Percentiles rank a stretch among this genome's conserved stretches.
These are phyloP conservation scores for Multifurca ochricompacta DNA, from an alignment of 768 basidiomycete genomes.

Conservation along the genomic window DNA sequence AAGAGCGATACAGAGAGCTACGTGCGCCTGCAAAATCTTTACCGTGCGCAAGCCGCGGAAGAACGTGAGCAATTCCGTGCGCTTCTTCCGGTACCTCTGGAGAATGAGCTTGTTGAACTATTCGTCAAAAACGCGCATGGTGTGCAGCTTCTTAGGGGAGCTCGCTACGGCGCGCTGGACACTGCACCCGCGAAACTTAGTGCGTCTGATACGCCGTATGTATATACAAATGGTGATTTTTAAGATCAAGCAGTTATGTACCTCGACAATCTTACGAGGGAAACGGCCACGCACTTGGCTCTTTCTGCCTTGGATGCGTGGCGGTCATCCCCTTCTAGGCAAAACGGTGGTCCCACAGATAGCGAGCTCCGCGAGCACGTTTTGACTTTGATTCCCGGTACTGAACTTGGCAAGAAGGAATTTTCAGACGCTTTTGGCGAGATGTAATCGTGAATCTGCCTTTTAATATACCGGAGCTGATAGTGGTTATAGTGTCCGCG, in stretches of 20 bases:
- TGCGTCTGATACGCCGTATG: slow-evolving; percentile 25
- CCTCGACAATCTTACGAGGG: slow-evolving; percentile 39
- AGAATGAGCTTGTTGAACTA: slow-evolving; percentile 49
- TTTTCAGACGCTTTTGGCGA: slow-evolving; percentile 63
- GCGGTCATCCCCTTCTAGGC: slow-evolving; percentile 18
- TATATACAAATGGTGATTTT: slow-evolving; percentile 1
- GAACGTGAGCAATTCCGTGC: slow-evolving; percentile 45
- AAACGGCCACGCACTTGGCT: slow-evolving; percentile 62
- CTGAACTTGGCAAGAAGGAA: slow-evolving; percentile 44
- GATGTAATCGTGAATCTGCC: slow-evolving; percentile 41
- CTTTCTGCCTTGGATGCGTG: slow-evolving; percentile 51
- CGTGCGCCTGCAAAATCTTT: slow-evolving; percentile 77
- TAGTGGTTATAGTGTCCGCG: slow-evolving; percentile 49
- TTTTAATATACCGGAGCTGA: slow-evolving; percentile 16
- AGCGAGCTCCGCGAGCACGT: slow-evolving; percentile 49
- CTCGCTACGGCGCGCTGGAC: slow-evolving; percentile 52
- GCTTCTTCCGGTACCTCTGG: slow-evolving; percentile 41
- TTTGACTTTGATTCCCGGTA: slow-evolving; percentile 37
- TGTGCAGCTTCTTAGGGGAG: slow-evolving; percentile 56
- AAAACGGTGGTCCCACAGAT: slow-evolving; percentile 30
- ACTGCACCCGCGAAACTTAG: slow-evolving; percentile 41
- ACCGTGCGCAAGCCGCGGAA: slow-evolving; percentile 65
- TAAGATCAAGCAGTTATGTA: slow-evolving; percentile 32
- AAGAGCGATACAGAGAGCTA: slow-evolving; percentile 82
- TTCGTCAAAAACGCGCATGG: slow-evolving; percentile 81